Evolutionary conservation across 352 stramenopile genomes (phyloP).

Genomic region (Peronosclerospora sorghi): DNA sequence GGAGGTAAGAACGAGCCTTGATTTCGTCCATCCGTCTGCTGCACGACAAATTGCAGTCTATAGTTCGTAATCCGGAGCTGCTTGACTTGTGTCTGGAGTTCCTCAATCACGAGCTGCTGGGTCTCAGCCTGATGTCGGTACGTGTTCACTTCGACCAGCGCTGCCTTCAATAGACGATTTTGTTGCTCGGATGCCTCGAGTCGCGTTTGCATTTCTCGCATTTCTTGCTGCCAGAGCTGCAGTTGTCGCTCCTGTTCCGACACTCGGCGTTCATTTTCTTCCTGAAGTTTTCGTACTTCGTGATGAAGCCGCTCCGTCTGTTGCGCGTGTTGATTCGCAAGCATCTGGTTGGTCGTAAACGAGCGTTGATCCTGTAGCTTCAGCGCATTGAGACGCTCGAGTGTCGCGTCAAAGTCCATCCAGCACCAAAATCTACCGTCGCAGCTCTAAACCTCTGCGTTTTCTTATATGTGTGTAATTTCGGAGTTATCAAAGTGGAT

Average conservation of each 20-base stretch:
- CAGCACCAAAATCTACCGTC: slow-evolving; percentile 2
- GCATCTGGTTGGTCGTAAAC: background rate
- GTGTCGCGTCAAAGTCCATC: slow-evolving; percentile 58
- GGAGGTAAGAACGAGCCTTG: slow-evolving; percentile 39
- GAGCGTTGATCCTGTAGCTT: slow-evolving; percentile 40
- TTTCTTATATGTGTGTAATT: too few relatives aligned
- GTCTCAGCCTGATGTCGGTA: slow-evolving; percentile 35
- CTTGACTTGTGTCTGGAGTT: slow-evolving; percentile 59
- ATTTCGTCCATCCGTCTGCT: slow-evolving; percentile 47
- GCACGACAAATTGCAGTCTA: slow-evolving; percentile 56
- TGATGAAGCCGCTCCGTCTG: slow-evolving; percentile 15
- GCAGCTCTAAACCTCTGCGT: too few relatives aligned
- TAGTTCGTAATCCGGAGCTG: slow-evolving; percentile 60
- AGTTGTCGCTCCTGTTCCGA: slow-evolving; percentile 36
- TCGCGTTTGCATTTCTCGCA: slow-evolving; percentile 32
- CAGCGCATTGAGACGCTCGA: slow-evolving; percentile 62
- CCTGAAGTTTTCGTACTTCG: slow-evolving; percentile 35
- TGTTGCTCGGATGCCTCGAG: slow-evolving; percentile 38
- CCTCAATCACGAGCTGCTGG: slow-evolving; percentile 56
- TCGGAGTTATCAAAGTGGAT: too few relatives aligned
- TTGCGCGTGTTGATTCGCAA: slow-evolving; percentile 6
- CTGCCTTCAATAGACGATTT: slow-evolving; percentile 39
- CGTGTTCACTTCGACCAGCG: slow-evolving; percentile 29
- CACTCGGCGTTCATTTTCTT: slow-evolving; percentile 33
- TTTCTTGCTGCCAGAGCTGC: slow-evolving; percentile 40